Conservation (phyloP, 1,284 basidiomycete species). For the Pholiota adiposa region DNA sequence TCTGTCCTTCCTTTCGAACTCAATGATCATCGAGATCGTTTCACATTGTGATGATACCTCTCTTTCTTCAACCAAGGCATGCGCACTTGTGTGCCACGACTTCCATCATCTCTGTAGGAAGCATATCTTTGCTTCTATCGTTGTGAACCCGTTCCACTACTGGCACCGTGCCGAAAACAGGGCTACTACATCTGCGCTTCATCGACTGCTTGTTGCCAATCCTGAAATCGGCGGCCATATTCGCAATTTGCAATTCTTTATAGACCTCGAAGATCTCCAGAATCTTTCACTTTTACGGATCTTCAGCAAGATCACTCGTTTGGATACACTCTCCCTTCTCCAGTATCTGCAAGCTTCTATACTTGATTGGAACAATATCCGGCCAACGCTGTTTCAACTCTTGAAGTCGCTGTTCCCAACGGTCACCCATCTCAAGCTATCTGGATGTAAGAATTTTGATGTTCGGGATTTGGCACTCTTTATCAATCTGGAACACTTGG, state of each 20-base stretch:
- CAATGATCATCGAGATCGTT: too few relatives aligned
- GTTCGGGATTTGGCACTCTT: conserved; percentile 7
- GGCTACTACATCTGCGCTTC: background rate
- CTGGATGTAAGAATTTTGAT: conserved; percentile 1
- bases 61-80: conserved; percentile 10
- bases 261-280: background rate
- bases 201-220: background rate
- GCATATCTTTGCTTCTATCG: conserved; percentile 13
- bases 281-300: background rate
- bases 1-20: too few relatives aligned
- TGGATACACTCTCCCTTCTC: conserved; percentile 7
- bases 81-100: conserved; percentile 8
- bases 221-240: conserved; percentile 15
- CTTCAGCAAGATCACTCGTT: conserved; percentile 2
- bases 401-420: conserved; percentile 14
- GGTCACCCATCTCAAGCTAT: conserved; percentile 7
- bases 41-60: background rate
- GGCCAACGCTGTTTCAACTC: conserved; percentile 11
- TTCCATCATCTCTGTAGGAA: conserved; percentile 12
- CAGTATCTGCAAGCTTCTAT: background rate
- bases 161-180: too few relatives aligned
- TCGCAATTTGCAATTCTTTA: conserved; percentile 6
- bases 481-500: conserved; percentile 5
- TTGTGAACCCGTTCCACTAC: too few relatives aligned
- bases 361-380: conserved; percentile 13